Evolutionary conservation across 805 yeast genomes (phyloP), one percentile per base, ranked within the genome.

Genomic region (Maudiozyma serrabonitensis): DNA sequence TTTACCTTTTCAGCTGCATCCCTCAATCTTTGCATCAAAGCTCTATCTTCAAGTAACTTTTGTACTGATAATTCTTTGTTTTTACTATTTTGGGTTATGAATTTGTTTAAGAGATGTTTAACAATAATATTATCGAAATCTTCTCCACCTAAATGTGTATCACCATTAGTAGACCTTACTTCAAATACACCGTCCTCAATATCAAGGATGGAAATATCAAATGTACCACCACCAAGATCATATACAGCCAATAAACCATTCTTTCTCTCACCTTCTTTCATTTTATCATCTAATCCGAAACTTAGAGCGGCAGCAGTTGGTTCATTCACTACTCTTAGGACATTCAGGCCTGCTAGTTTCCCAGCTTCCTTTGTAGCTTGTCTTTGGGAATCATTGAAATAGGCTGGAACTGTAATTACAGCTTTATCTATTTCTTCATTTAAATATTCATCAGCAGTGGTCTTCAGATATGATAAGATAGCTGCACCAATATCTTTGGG

Each of bases 231-330:
- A 57, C 93, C 93, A 56, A 85, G 74, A 68, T 85, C 95, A 61
- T 82, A 85, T 41, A 73, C 76, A 11, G 76, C 76, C 43, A 73
- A 66, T 23, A 72, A 56, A 4, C 74, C 74, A 28, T 61, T 52
- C 42, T 65, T 60, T 41, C 63, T 60, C 46, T 57, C 37, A 42
- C 66, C 68, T 15, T 41, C 39, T 48, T 74, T 71, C 58, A 75
- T 73, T 16, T 19, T 41, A 19, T 49, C 46, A 56, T 82, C 85
- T 28, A 84, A 69, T 43, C 93, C 93, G 62, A 84, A 85, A 40
- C 91, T 89, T 58, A 85, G 73, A 15, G 91, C 91, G 28, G 93
- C 91, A 11, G 91, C 91, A 23, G 93, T 85, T 40, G 93, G 93
- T 67, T 85, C 93, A 66, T 85, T 85, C 32, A 85, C 76, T 43